Evolutionary conservation across 192 early-diverging fungal species (phyloP).

Genomic region (Coemansia asiatica): DNA sequence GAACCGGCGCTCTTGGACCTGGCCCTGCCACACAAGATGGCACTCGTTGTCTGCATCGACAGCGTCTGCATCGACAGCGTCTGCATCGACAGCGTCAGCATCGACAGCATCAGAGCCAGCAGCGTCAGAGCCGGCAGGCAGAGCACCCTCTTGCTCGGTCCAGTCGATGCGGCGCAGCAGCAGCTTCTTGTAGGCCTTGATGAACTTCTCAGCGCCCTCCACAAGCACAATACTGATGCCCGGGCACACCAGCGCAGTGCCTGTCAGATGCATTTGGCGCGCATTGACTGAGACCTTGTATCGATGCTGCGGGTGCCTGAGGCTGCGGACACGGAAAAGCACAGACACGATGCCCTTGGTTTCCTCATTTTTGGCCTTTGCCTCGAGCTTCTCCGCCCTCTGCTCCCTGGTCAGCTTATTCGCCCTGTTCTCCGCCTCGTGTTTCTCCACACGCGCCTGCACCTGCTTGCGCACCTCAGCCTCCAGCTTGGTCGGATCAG

Average conservation of each 20-base stretch:
- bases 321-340: conserved; percentile 73
- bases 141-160: conserved; percentile 34
- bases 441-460: conserved; percentile 71
- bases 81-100: conserved; percentile 12
- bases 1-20: conserved; percentile 76
- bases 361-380: conserved; percentile 75
- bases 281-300: conserved; percentile 94
- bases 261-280: conserved; percentile 79
- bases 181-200: conserved; percentile 93
- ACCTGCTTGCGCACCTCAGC: conserved; percentile 87
- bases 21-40: conserved; percentile 92
- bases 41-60: conserved; percentile 72
- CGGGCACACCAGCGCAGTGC: conserved; percentile 72
- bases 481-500: conserved; percentile 93
- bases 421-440: conserved; percentile 80
- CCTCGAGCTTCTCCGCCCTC: conserved; percentile 68
- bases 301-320: conserved; percentile 77
- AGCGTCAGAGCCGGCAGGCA: no score
- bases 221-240: conserved; percentile 82
- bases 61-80: conserved; percentile 12
- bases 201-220: conserved; percentile 87
- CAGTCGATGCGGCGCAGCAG: conserved; percentile 97
- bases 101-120: no score
- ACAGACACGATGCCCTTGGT: conserved; percentile 69
- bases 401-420: conserved; percentile 88